Evolutionary conservation across 2,329 filamentous ascomycete genomes (phyloP).

Genomic region (Chrysosporium keratinophilum): DNA sequence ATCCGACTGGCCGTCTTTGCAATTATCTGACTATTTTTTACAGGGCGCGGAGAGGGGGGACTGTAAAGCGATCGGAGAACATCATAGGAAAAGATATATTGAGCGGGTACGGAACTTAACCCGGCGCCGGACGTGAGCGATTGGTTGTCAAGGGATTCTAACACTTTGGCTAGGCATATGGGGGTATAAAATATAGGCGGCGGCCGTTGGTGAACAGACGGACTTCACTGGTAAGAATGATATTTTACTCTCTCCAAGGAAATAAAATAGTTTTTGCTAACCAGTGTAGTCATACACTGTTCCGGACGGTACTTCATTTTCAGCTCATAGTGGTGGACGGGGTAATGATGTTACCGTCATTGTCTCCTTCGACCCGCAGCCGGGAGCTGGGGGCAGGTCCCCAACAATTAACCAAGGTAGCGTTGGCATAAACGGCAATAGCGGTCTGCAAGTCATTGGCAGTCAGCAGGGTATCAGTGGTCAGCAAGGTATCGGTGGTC

Average conservation of each 20-base stretch:
- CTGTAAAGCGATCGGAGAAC: slow-evolving; percentile 6
- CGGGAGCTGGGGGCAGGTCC: slow-evolving; percentile 6
- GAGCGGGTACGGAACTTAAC: background rate
- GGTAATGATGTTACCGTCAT: slow-evolving; percentile 6
- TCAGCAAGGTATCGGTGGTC: background rate
- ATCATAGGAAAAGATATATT: background rate
- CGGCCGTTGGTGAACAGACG: background rate
- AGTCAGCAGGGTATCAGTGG: background rate
- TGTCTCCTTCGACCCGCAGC: slow-evolving; percentile 5
- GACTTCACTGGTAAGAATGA: slow-evolving; percentile 5
- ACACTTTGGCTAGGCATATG: background rate
- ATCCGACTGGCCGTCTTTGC: background rate
- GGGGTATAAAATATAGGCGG: background rate
- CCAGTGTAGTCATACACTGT: background rate
- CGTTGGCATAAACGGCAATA: background rate
- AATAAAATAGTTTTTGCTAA: background rate
- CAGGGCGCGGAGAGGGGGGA: slow-evolving; percentile 2
- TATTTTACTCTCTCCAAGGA: background rate
- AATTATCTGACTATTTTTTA: background rate
- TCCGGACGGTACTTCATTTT: slow-evolving; percentile 1
- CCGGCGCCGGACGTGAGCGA: background rate
- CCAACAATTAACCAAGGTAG: slow-evolving; percentile 3
- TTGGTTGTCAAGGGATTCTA: background rate
- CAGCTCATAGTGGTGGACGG: background rate
- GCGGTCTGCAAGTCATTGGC: background rate